Evolutionary conservation across 352 stramenopile species (phyloP), one percentile per base, ranked within the genome.

Genomic region (Phytopythium kandeliae): DNA sequence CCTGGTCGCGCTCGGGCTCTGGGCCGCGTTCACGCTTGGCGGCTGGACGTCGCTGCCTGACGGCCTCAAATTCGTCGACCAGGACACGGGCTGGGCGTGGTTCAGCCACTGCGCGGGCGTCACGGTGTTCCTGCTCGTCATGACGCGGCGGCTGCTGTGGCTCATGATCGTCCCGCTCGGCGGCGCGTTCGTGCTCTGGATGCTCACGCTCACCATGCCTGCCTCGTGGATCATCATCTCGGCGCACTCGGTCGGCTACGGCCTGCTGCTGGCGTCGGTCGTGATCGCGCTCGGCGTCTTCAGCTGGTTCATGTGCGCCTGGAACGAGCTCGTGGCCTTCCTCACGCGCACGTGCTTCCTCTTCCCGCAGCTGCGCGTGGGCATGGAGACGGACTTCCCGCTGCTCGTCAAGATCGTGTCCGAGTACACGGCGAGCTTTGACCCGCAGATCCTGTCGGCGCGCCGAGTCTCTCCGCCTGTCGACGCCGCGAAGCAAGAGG

Each of bases 201-300:
- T 92, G 28, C 75, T 92, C 74, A 73, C 81, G 38, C 65, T 89
- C 13, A 70, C 80, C 15, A 86, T 92, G 71, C 74, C 81, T 3
- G 68, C 78, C 5, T 74, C 63, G 21, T 92, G 81, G 81, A 92
- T 92, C 57, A 90, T 92, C 55, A 67, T 92, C 31, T 92, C 81
- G 31, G 81, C 81, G 10, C 81, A 92, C 40, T 88, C 75, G 24
- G 63, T 92, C 34, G 78, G 81, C 9, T 92, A 92, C 45, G 72
- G 77, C 22, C 56, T 92, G 13, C 54, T 92, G 5, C 41, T 89
- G 22, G 82, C 77, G 30, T 89, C 73, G 4, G 78, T 89, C 11
- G 66, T 92, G 9, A 62, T 92, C n/a, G 74, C 78, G 3, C 82
- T 92, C 64, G 82, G 82, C 17, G 82, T 92, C 6, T 89, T 92